Conservation (phyloP, 371 early-diverging fungal species). For the Mortierella polycephala region DNA sequence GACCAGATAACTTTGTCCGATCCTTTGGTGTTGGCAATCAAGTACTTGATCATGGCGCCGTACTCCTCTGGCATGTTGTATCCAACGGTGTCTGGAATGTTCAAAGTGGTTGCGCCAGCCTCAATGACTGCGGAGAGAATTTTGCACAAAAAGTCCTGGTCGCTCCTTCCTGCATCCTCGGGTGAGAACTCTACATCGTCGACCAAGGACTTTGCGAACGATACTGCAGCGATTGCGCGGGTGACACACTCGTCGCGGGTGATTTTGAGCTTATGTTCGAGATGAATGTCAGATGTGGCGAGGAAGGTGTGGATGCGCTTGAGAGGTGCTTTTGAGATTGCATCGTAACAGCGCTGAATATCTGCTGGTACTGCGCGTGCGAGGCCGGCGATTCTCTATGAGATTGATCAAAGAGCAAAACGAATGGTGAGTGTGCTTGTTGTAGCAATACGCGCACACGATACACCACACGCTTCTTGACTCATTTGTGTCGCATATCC, state of each 20-base stretch:
- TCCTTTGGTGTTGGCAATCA: conserved; percentile 81
- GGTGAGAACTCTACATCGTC: conserved; percentile 94
- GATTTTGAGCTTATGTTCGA: conserved; percentile 93
- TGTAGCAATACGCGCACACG: neutral
- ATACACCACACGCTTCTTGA: conserved; percentile 1
- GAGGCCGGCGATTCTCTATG: conserved; percentile 86
- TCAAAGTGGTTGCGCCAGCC: conserved; percentile 95
- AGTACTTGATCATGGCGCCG: conserved; percentile 83
- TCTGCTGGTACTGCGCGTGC: conserved; percentile 90
- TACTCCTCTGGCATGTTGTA: conserved; percentile 94
- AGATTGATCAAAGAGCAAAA: neutral
- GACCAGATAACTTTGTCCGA: conserved; percentile 85
- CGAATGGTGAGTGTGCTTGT: neutral
- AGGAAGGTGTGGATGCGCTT: conserved; percentile 95
- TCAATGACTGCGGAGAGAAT: conserved; percentile 89
- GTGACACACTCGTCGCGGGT: conserved; percentile 86
- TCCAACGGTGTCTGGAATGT: conserved; percentile 97
- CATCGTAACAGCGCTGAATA: conserved; percentile 91
- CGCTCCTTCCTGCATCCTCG: conserved; percentile 94
- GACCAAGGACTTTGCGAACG: conserved; percentile 79
- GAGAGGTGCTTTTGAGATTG: conserved; percentile 82
- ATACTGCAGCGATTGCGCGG: conserved; percentile 87
- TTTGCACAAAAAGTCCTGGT: conserved; percentile 85
- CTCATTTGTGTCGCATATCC: conserved; percentile 26
- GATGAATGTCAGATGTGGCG: conserved; percentile 96